phyloP scores from a whole-genome alignment of 208 protist species.

The Acanthamoeba healyi region DNA sequence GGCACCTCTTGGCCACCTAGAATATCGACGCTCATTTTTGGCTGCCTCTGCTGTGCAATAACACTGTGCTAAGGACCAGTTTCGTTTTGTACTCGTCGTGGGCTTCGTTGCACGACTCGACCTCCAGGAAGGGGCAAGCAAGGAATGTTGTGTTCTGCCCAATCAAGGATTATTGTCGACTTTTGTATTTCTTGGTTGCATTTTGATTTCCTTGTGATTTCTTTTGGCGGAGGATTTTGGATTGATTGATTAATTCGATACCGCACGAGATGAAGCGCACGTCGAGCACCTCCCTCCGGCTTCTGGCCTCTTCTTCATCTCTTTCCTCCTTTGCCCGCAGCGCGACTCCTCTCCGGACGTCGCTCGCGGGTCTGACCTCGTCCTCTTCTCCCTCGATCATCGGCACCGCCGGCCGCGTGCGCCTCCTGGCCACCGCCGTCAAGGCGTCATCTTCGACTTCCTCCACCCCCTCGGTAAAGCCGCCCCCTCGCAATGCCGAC shows the following conservation, averaged over 20 bases:
- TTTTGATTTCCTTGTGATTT: neutral
- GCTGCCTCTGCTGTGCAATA: too few species aligned
- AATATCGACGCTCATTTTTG: too few species aligned
- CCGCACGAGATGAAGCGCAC: neutral
- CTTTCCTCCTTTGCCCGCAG: neutral
- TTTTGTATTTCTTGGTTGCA: neutral
- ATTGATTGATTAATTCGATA: neutral
- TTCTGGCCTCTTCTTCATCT: neutral
- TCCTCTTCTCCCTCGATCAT: neutral
- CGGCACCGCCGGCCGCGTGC: neutral
- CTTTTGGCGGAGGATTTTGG: neutral
- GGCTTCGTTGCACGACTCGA: too few species aligned
- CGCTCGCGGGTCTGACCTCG: neutral
- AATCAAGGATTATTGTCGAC: too few species aligned
- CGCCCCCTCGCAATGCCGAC: neutral
- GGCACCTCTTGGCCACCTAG: too few species aligned
- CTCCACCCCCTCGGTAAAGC: neutral
- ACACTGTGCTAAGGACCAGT: too few species aligned
- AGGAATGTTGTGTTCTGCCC: neutral
- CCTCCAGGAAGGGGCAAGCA: too few species aligned
- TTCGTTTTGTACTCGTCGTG: too few species aligned
- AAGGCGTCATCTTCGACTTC: neutral
- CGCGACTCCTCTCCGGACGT: neutral
- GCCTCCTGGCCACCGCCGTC: neutral
- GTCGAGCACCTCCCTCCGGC: neutral